Evolutionary conservation across 2,329 filamentous ascomycete species (phyloP), one percentile per base, ranked within the genome.

Genomic region (Purpureocillium takamizusanense): DNA sequence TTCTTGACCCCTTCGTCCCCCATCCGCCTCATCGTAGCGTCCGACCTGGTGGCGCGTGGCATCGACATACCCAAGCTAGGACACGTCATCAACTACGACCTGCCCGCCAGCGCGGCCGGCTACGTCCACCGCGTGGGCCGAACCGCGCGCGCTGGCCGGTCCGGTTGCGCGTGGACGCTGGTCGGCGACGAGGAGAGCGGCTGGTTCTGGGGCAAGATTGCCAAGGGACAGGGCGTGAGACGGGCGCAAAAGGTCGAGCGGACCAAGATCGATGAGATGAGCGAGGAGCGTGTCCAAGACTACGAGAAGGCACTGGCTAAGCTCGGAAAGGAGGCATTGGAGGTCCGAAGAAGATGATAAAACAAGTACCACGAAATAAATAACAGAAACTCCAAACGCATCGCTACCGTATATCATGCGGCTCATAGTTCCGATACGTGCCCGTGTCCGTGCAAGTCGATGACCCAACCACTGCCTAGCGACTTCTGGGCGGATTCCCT

Each of bases 51-150:
- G 1, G 86, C 88, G 2, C 84, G 90, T 46, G 92, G 90, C 51
- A 78, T 97, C 18, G 90, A 97, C 59, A 71, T 95, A 11, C 76
- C 78, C 1, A 73, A 76, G 34, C 74, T 97, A 34, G 79, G 81
- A 28, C 85, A 94, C 54, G 87, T 97, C 34, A 69, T 97, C 61
- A 95, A 95, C 64, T 97, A 97, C 66, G 90, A 95, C 57, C 72
- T 95, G 37, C 90, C 90, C 0, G 74, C 78, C 4, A 89, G 82
- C 52, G 67, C 88, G 27, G 83, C 83, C 6, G 83, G 80, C 17
- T 97, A 97, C 51, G 80, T 97, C 4, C 92, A 97, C 58, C 82
- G 92, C 31, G 87, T 95, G 2, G 90, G 92, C 29, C 79, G 92
- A 40, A 95, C 90, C 1, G 90, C 90, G 1, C 74, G 89, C 56